Evolutionary conservation across 2,329 filamentous ascomycete genomes (phyloP), one percentile per base, ranked within the genome.

Genomic region (Alternaria sp.): DNA sequence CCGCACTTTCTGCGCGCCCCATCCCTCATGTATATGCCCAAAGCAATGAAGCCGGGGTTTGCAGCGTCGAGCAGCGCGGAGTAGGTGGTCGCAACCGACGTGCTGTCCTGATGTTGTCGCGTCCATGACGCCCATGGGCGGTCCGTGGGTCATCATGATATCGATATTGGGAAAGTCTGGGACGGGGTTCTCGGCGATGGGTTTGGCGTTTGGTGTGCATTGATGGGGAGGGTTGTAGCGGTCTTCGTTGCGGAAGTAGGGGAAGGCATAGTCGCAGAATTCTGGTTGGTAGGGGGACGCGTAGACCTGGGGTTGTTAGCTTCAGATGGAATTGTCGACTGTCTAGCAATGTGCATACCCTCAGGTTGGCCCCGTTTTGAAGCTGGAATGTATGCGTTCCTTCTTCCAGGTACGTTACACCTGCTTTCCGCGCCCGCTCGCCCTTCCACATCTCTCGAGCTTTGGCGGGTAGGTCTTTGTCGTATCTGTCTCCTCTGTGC

Each of bases 61-160:
- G 10, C 83, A 83, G 6, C 86, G 80, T 56, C 80, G 76, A 2
- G 85, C 77, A 0, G 88, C 88, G 1, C 79, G 77, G 2, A 86
- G 79, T 1, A 90, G 77, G 69, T 85, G 82, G 50, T 82, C 78
- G 73, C 88, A 90, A 0, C 89, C 89, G 1, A 85, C 86, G 19
- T 77, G 69, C 23, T 78, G 71, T 1, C 68, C 66, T 1, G 25
- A 45, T 0, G 40, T 63, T 1, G 78, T 80, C n/a, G 67, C 61
- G 67, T 90, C 88, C 3, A 88, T 77, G 3, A 86, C 73, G 0
- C 80, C 80, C 21, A 77, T 72, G 0, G 88, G 87, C 3, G 88
- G 88, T 1, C 88, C 88, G 69, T 90, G 88, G 0, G 88, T 90
- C 70, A 90, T 82, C 66, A 89, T 80, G 8, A 90, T 81, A 71